phyloP scores from a whole-genome alignment of 306 rosid genomes.

The Astragalus glycyphyllos region DNA sequence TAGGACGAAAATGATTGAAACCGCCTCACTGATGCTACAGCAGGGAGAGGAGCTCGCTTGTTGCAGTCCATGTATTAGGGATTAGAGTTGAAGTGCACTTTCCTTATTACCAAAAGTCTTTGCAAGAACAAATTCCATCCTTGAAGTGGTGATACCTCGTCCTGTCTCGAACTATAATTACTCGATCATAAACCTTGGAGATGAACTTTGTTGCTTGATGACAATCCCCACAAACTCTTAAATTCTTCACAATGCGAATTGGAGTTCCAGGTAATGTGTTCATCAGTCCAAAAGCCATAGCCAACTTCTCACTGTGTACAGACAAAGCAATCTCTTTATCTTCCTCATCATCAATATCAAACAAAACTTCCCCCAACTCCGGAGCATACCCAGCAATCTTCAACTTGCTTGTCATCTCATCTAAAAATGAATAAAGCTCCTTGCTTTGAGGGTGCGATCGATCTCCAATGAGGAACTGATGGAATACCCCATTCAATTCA shows the following conservation, averaged over 20 bases:
- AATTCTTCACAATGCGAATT: conserved; percentile 64
- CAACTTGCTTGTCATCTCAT: conserved; percentile 54
- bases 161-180: conserved; percentile 61
- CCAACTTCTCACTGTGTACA: conserved; percentile 64
- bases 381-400: conserved; percentile 60
- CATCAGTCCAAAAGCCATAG: conserved; percentile 65
- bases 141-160: conserved; percentile 61
- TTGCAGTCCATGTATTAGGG: not conserved
- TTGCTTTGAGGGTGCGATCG: conserved; percentile 53
- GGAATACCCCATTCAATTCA: conserved; percentile 53
- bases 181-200: conserved; percentile 53
- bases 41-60: not conserved
- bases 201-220: conserved; percentile 61
- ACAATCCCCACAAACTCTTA: conserved; percentile 62
- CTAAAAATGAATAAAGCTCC: conserved; percentile 54
- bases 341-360: conserved; percentile 61
- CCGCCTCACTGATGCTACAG: not conserved
- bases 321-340: conserved; percentile 62
- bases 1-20: not conserved
- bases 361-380: conserved; percentile 51
- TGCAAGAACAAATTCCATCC: conserved; percentile 63
- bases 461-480: conserved; percentile 62
- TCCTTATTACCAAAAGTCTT: conserved; percentile 54
- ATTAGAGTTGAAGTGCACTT: conserved; percentile 15
- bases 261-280: conserved; percentile 57